These are phyloP conservation scores for Pilasporangium apinafurcum DNA, from an alignment of 352 stramenopile genomes.

Conservation along the genomic window DNA sequence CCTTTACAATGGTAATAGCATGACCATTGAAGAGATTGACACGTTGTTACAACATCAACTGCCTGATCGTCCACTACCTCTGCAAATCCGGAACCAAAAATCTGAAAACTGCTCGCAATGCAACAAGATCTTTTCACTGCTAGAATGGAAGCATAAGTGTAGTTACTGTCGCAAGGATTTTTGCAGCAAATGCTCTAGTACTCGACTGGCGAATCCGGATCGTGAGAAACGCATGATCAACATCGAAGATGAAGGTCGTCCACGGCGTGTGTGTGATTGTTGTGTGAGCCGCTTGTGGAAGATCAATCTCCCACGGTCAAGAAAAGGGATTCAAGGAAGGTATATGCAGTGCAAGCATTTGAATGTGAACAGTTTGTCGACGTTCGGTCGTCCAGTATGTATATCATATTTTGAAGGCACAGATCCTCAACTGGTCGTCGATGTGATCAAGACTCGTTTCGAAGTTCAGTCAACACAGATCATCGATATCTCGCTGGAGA, in stretches of 20 bases:
- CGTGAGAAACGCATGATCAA: conserved; percentile 41
- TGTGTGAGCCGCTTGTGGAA: conserved; percentile 75
- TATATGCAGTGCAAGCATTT: conserved; percentile 52
- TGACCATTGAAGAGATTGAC: conserved; percentile 64
- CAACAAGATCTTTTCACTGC: conserved; percentile 65
- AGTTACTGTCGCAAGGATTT: conserved; percentile 74
- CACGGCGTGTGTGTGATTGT: conserved; percentile 62
- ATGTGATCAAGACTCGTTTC: conserved; percentile 77
- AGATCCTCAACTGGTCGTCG: conserved; percentile 59
- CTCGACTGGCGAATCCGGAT: conserved; percentile 51
- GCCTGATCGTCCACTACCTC: conserved; percentile 62
- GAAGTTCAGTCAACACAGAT: conserved; percentile 70
- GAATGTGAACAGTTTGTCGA: conserved; percentile 74
- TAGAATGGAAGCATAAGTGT: conserved; percentile 85
- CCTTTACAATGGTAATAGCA: conserved; percentile 73
- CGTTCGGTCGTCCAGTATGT: conserved; percentile 69
- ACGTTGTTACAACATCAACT: conserved; percentile 67
- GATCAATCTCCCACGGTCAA: conserved; percentile 71
- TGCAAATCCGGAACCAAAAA: conserved; percentile 53
- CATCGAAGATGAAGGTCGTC: conserved; percentile 39
- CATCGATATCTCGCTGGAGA: conserved; percentile 69
- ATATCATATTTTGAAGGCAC: conserved; percentile 81
- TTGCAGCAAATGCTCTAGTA: conserved; percentile 82
- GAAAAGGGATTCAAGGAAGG: conserved; percentile 44
- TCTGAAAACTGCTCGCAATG: conserved; percentile 69